Evolutionary conservation across 768 basidiomycete species (phyloP).

Genomic region (Favolaschia claudopus): DNA sequence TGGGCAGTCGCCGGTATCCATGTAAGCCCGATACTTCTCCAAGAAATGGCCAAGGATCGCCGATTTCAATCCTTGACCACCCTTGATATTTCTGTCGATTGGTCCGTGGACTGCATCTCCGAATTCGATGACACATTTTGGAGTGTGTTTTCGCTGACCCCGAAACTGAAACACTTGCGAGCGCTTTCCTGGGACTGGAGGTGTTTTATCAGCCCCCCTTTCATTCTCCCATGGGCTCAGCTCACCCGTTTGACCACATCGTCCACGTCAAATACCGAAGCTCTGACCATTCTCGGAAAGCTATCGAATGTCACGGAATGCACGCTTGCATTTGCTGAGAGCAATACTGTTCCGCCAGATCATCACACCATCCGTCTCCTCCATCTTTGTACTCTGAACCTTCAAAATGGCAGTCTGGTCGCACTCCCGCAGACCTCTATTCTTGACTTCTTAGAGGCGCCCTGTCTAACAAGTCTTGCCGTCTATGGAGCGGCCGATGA

Average conservation of each 20-base stretch:
- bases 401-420: background rate
- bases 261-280: constrained; percentile 1
- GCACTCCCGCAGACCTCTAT: background rate
- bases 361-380: background rate
- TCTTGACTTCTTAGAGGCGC: background rate
- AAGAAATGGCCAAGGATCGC: background rate
- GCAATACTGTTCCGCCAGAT: background rate
- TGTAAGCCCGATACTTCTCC: background rate
- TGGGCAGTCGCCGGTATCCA: background rate
- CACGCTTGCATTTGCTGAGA: background rate
- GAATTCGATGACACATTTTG: background rate
- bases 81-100: background rate
- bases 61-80: background rate
- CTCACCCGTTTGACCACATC: constrained; percentile 8
- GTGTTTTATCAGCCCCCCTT: background rate
- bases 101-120: background rate
- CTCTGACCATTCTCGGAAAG: background rate
- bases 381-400: background rate
- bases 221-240: constrained; percentile 6
- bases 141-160: background rate
- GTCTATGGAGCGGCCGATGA: background rate
- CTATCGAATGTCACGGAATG: constrained; percentile 3
- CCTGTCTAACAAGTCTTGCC: background rate
- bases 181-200: background rate
- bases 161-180: background rate